These are phyloP conservation scores for Salix exigua DNA, from an alignment of 345 rosid genomes.

Conservation along the genomic window DNA sequence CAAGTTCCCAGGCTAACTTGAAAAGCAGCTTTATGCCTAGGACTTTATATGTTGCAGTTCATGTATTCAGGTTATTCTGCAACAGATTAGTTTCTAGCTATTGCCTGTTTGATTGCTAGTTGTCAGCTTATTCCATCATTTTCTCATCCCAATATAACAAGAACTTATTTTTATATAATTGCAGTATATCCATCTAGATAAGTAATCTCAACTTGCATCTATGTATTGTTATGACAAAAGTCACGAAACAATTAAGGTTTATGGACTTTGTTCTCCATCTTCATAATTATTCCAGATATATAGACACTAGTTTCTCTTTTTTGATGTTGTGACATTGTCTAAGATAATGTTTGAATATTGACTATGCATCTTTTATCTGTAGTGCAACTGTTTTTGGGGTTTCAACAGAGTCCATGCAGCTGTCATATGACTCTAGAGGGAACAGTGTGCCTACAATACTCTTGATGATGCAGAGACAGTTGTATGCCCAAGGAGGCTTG, in stretches of 20 bases:
- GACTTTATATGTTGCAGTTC: neutral
- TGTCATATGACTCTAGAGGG: constrained; percentile 86
- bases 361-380: constrained; percentile 23
- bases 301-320: neutral
- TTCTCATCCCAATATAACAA: neutral
- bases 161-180: neutral
- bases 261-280: neutral
- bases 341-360: neutral
- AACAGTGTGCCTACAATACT: constrained; percentile 92
- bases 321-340: neutral
- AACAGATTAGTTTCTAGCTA: neutral
- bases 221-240: neutral
- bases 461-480: constrained; percentile 71
- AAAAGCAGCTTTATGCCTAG: neutral
- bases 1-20: neutral
- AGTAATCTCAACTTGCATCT: neutral
- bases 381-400: constrained; percentile 95
- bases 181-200: neutral
- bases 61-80: neutral
- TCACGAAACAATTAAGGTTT: neutral
- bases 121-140: neutral
- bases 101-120: neutral
- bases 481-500: constrained; percentile 82
- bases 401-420: constrained; percentile 95
- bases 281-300: neutral